phyloP scores from a whole-genome alignment of 1,284 basidiomycete genomes.

The Serendipita sp. region DNA sequence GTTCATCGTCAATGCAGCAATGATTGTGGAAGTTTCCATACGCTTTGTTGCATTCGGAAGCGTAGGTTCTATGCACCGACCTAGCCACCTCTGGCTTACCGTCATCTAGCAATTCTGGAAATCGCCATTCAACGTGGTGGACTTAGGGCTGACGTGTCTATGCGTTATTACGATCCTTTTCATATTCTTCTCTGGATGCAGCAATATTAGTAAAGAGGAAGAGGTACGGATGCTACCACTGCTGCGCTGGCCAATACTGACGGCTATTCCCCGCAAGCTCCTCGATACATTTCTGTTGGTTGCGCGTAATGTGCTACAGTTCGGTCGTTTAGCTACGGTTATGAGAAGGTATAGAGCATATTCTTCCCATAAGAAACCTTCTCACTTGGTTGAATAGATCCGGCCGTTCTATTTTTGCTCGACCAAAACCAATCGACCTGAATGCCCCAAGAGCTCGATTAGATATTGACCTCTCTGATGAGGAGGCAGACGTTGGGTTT shows the following conservation, averaged over 20 bases:
- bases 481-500: conserved; percentile 28
- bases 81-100: not conserved
- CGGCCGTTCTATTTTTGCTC: conserved; percentile 84
- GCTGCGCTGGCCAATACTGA: no score
- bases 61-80: conserved; percentile 32
- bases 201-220: conserved; percentile 66
- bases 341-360: conserved; percentile 63
- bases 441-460: conserved; percentile 47
- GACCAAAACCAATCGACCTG: conserved; percentile 85
- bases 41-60: conserved; percentile 81
- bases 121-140: conserved; percentile 79
- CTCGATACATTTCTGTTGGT: conserved; percentile 82
- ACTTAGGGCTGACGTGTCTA: conserved; percentile 72
- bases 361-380: conserved; percentile 9
- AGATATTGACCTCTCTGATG: conserved; percentile 58
- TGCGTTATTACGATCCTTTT: conserved; percentile 78
- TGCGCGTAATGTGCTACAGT: conserved; percentile 82
- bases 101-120: conserved; percentile 80
- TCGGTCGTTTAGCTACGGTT: conserved; percentile 74
- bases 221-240: conserved; percentile 26
- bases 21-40: conserved; percentile 84
- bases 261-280: conserved; percentile 22
- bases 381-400: conserved; percentile 38
- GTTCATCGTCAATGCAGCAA: conserved; percentile 76
- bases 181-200: conserved; percentile 70